Base-by-base conservation (phyloP, 1,284 basidiomycete species). In the Inonotus hispidus region DNA sequence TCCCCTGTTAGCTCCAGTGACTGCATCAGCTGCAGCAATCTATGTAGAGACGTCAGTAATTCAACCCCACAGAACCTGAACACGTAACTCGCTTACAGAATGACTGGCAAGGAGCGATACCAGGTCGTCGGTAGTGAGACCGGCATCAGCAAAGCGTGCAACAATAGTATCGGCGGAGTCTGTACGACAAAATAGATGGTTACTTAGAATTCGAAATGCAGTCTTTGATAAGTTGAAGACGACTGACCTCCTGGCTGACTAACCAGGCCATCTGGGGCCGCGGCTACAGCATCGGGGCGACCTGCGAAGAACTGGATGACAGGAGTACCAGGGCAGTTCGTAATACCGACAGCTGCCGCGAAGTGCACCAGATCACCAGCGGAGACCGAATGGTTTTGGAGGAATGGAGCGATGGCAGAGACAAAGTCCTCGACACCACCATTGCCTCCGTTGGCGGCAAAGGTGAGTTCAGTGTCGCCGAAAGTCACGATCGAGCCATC, bases 101-200 rank as follows among this genome's bases (percentile, higher is more conserved):
- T 78, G 76, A 66, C 73, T 74, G 37, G 75, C 72, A 16, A 79
- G 71, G 52, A 79, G 71, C 35, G 74, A 75, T 52, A 80, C 74
- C 21, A 77, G 72, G 65, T 79, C 76, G 32, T 66, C 68, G 2
- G 75, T 66, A 52, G 65, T 68, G 67, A 80, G 75, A 11, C 74
- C 74, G 29, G 73, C 77, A 56, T 79, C 77, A 3, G 63, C 68
- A 65, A 79, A 74, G 19, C 77, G 70, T 0, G 67, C 70, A 13
- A 79, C 67, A 56, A 79, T 79, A 11, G 53, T 68, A 55, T 71
- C 70, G 58, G 77, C 71, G 21, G 70, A 68, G 67, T 79, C 75
- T 59, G 52, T 19, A 23, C 41, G 59, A 43, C 14, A 11, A 14
- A 25, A 21, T 2, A n/a, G 2, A 11, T 16, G 25, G 6, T 49